Evolutionary conservation across 2,329 filamentous ascomycete species (phyloP), one percentile per base, ranked within the genome.

Genomic region (Macrophomina tecta): DNA sequence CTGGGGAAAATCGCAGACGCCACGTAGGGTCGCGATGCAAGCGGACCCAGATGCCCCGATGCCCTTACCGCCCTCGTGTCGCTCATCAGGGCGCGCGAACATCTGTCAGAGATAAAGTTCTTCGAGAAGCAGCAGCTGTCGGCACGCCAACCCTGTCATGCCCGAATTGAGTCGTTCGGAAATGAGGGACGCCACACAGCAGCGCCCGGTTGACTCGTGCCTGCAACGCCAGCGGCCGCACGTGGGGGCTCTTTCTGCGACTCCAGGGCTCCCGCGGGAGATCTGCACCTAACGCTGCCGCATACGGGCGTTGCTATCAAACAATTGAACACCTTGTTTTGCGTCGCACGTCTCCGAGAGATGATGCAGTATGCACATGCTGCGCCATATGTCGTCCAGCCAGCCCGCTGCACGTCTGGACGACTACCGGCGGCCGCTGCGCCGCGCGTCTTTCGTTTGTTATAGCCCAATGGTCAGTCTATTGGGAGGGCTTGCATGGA

Each of bases 271-370:
- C 28, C 42, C 45, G 55, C 64, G 64, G 64, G 64, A 66, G 64
- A 66, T 66, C 64, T 58, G 53, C 64, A 42, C 30, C 55, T 66
- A 52, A 66, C 64, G 64, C 53, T 66, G 42, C 64, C 64, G 64
- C 64, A 62, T 62, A 62, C 32, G 58, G 58, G 58, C 32, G 58
- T 16, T 62, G 58, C 30, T 36, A 62, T 62, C 58, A 62, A 60
- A 45, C 12, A 46, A 30, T 30, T 9, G 51, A 11, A 46, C 18
- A 60, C 38, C 38, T 60, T 45, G 55, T 34, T 58, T 58, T 34
- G 30, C 51, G 30, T 34, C 28, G 1, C 30, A 36, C 40, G 40
- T 36, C 40, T 48, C 12, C 56, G 23, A 61, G 40, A 34, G 28
- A 28, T 18, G 32, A 18, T 45, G 38, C 18, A n/a, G 36, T 58